These are phyloP conservation scores for Collybia nuda DNA, from an alignment of 768 basidiomycete genomes.

Conservation along the genomic window DNA sequence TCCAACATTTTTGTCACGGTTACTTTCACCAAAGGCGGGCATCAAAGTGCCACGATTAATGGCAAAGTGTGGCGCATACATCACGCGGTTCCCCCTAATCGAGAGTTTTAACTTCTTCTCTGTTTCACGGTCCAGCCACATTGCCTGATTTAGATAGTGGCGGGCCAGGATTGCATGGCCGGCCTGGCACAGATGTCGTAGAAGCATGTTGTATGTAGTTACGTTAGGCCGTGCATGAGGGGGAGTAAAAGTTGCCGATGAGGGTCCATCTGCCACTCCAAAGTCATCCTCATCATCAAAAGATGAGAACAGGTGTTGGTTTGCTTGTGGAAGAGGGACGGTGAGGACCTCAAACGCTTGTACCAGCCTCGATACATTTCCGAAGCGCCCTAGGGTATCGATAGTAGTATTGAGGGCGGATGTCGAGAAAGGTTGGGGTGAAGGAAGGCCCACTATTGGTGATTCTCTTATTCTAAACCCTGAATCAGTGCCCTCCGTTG, in stretches of 20 bases:
- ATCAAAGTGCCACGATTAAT: slow-evolving; percentile 58
- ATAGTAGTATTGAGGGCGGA: slow-evolving; percentile 71
- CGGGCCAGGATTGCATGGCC: slow-evolving; percentile 56
- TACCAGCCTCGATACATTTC: slow-evolving; percentile 65
- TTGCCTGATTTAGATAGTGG: slow-evolving; percentile 63
- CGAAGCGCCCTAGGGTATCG: slow-evolving; percentile 63
- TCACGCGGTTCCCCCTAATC: slow-evolving; percentile 25
- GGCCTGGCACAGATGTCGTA: slow-evolving; percentile 53
- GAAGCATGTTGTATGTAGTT: slow-evolving; percentile 60
- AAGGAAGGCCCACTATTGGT: slow-evolving; percentile 8
- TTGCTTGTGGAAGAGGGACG: slow-evolving; percentile 58
- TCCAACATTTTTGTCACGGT: slow-evolving; percentile 55
- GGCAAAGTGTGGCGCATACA: slow-evolving; percentile 51
- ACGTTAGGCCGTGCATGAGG: slow-evolving; percentile 59
- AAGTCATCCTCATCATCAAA: slow-evolving; percentile 74
- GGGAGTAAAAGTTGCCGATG: slow-evolving; percentile 33
- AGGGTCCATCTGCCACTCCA: slow-evolving; percentile 37
- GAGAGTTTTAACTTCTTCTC: slow-evolving; percentile 29
- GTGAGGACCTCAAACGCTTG: slow-evolving; percentile 80
- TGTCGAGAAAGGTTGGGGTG: slow-evolving; percentile 54
- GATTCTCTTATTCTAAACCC: slow-evolving; percentile 3
- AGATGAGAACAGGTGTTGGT: slow-evolving; percentile 45
- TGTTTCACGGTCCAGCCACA: slow-evolving; percentile 39
- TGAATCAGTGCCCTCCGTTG: slow-evolving; percentile 3
- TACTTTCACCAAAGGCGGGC: slow-evolving; percentile 57